Base-by-base conservation (phyloP, 2,329 filamentous ascomycete species). In the Triangularia verruculosa region DNA sequence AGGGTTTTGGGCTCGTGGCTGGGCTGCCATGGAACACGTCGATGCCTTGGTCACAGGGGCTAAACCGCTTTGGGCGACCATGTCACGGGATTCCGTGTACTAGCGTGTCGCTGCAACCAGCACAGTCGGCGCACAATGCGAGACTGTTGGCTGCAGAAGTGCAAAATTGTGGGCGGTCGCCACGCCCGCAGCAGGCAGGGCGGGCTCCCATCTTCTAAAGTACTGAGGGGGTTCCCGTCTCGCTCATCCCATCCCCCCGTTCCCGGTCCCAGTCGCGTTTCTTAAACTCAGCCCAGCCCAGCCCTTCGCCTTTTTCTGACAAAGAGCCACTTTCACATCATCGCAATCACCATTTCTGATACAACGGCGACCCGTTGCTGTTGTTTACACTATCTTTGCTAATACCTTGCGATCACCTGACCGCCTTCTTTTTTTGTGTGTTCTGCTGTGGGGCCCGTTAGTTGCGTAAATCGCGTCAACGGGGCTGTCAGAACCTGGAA, bases 261-360 rank as follows among this genome's bases (percentile, higher is more conserved):
- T 58, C 60, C 57, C 51, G 56, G 64, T 63, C 62, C 57, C 51
- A 57, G 65, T 62, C 66, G 66, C 66, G 65, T 66, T 65, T 67
- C 61, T 69, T 67, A 68, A 69, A 47, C 27, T 66, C 66, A 61
- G 53, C 39, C 53, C 12, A 60, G 34, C 64, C 59, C 56, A 62
- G 65, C 62, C 62, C 66, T 51, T 61, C 61, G n/a, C 61, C 52
- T 39, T 27, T 27, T 15, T 17, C 13, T 39, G 34, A 39, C 34
- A 39, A n/a, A 39, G 34, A 39, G 34, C 13, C 17, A 17, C 39
- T 47, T n/a, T 47, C 39, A 17, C 39, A 47, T 47, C 39, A 47
- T 17, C 6, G 11, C 39, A 20, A 47, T 32, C 30, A 2, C 30
- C 5, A 32, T 32, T 11, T 32, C 30, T n/a, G n/a, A n/a, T n/a